Conservation (phyloP, 1,284 basidiomycete genomes). For the Leccinum solheimii region DNA sequence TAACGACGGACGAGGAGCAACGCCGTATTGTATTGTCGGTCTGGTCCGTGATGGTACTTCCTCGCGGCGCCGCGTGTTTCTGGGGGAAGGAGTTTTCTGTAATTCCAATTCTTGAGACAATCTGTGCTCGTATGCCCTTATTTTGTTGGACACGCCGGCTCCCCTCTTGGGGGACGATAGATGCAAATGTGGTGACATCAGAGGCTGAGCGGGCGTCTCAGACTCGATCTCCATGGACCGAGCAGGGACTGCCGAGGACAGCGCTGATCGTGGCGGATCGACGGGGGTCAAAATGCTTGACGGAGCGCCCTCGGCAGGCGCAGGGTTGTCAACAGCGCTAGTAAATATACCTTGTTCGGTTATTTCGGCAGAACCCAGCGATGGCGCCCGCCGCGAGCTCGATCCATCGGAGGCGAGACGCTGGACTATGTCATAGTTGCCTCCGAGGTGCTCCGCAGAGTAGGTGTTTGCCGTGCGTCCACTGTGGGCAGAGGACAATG, state of each 20-base stretch:
- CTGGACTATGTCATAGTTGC: slow-evolving; percentile 66
- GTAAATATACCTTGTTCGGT: slow-evolving; percentile 24
- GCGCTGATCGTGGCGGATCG: slow-evolving; percentile 19
- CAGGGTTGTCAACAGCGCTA: slow-evolving; percentile 1
- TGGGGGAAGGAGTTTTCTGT: slow-evolving; percentile 16
- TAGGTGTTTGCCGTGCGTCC: slow-evolving; percentile 64
- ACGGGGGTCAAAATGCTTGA: slow-evolving; percentile 7
- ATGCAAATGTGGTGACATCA: background rate
- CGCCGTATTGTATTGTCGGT: slow-evolving; percentile 43
- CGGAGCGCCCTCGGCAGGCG: slow-evolving; percentile 15
- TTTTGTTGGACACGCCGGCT: slow-evolving; percentile 35
- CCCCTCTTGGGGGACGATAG: slow-evolving; percentile 2
- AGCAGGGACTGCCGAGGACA: background rate
- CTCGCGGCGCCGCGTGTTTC: slow-evolving; percentile 34
- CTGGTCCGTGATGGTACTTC: slow-evolving; percentile 32
- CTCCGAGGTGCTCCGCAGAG: slow-evolving; percentile 62
- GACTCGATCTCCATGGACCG: background rate
- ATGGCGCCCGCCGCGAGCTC: slow-evolving; percentile 23
- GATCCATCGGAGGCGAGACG: slow-evolving; percentile 45
- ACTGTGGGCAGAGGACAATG: slow-evolving; percentile 51
- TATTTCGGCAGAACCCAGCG: slow-evolving; percentile 27
- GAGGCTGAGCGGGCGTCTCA: slow-evolving; percentile 4
- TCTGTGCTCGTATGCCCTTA: slow-evolving; percentile 43
- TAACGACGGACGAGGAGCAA: slow-evolving; percentile 46
- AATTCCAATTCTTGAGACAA: slow-evolving; percentile 34